Conservation (phyloP, 139 green algal genomes). For the Chlamydomonas eustigma region DNA sequence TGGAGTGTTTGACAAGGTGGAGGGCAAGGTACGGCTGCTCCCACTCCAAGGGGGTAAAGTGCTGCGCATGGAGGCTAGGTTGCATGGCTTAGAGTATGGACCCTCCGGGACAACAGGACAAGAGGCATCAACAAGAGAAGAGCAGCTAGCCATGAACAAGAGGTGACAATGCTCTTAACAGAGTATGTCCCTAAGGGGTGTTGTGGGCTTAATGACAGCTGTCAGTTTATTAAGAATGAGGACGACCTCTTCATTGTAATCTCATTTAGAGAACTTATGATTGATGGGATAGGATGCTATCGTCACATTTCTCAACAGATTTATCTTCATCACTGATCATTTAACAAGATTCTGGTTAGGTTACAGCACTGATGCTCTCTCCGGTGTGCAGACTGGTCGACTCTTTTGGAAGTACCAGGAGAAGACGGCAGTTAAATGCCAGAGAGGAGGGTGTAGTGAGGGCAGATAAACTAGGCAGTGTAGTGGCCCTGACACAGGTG, state of each 20-base stretch:
- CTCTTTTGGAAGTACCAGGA: conserved; percentile 45
- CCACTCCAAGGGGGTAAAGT: conserved; percentile 6
- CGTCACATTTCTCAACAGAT: no score
- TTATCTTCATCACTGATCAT: no score
- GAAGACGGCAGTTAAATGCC: conserved; percentile 40
- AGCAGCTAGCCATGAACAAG: conserved; percentile 22
- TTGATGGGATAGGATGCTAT: no score
- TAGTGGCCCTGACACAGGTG: conserved; percentile 18
- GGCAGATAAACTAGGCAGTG: conserved; percentile 28
- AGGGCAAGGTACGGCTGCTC: conserved; percentile 11
- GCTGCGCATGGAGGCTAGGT: conserved; percentile 23
- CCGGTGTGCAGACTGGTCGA: conserved; percentile 39
- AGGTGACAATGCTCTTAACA: no score
- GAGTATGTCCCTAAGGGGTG: no score
- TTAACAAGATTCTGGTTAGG: no score
- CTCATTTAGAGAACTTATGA: no score
- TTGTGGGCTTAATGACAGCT: no score
- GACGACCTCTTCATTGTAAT: no score
- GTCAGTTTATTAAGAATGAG: no score
- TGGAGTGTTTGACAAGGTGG: conserved; percentile 18
- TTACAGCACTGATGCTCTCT: background rate
- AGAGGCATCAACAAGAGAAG: background rate
- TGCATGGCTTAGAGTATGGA: conserved; percentile 18
- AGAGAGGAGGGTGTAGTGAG: conserved; percentile 41
- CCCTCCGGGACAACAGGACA: background rate